Conservation (phyloP, 176 grass and related monocot genomes). For the Carex littledalei region DNA sequence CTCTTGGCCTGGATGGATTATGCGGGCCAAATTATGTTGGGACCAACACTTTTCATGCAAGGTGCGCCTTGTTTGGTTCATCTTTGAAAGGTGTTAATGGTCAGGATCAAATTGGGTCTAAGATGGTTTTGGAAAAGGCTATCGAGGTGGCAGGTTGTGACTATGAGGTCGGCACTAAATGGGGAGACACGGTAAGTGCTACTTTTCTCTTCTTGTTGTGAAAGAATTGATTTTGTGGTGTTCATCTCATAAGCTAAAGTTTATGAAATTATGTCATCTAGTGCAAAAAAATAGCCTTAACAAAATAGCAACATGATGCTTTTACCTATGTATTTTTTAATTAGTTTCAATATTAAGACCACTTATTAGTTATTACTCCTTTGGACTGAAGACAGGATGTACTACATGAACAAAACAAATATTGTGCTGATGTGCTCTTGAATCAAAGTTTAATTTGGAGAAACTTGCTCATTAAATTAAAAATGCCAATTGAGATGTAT, state of each 20-base stretch:
- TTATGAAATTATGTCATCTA: background rate
- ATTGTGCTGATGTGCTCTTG: background rate
- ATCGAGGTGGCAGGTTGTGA: slow-evolving; percentile 12
- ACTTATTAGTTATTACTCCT: too few species aligned
- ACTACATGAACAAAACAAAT: background rate
- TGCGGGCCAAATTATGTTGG: slow-evolving; percentile 30
- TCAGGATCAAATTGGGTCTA: background rate
- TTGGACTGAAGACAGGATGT: too few species aligned
- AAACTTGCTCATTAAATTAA: background rate
- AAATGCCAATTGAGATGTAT: background rate
- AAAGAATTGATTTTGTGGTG: background rate
- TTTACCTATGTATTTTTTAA: background rate
- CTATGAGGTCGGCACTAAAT: slow-evolving; percentile 31
- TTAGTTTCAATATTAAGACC: too few species aligned
- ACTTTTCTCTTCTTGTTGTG: background rate
- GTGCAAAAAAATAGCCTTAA: background rate
- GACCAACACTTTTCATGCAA: slow-evolving; percentile 33
- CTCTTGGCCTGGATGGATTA: slow-evolving; percentile 30
- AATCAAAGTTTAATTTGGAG: background rate
- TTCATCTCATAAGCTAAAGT: background rate
- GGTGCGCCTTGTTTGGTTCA: slow-evolving; percentile 7
- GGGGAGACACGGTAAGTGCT: slow-evolving; percentile 31
- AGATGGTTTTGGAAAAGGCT: background rate
- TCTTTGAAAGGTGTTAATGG: background rate
- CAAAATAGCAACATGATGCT: background rate